Conservation (phyloP, 2,329 filamentous ascomycete species). For the Conoideocrella luteorostrata region DNA sequence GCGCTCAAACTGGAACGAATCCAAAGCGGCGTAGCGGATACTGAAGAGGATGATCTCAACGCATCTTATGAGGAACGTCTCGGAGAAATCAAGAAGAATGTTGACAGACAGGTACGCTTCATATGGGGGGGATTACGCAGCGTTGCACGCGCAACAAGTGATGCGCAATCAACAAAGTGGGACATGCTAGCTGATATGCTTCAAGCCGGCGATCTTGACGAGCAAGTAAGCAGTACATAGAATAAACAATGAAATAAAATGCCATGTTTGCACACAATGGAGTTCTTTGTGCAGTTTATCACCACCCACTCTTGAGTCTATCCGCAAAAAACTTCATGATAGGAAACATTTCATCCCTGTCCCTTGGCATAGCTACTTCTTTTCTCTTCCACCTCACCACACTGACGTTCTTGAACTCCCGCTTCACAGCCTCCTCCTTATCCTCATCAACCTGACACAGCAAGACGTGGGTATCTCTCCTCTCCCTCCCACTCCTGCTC, state of each 20-base stretch:
- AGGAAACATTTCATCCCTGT: conserved; percentile 78
- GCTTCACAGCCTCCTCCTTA: conserved; percentile 56
- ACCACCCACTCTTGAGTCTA: conserved; percentile 38
- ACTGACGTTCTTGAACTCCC: conserved; percentile 60
- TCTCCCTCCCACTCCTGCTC: conserved; percentile 38
- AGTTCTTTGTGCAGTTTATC: conserved; percentile 2
- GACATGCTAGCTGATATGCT: conserved; percentile 77
- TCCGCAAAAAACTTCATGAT: conserved; percentile 80
- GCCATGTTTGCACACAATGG: conserved; percentile 6
- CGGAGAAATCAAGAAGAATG: conserved; percentile 51
- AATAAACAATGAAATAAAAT: background rate
- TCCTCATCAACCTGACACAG: conserved; percentile 56
- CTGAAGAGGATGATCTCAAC: conserved; percentile 23
- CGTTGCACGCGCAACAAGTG: conserved; percentile 66
- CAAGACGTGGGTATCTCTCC: conserved; percentile 58
- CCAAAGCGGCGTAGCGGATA: conserved; percentile 23
- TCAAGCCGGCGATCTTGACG: conserved; percentile 39
- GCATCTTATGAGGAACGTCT: conserved; percentile 47
- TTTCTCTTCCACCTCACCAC: conserved; percentile 62
- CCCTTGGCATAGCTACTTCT: conserved; percentile 77
- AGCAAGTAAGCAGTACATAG: background rate
- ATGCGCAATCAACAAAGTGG: conserved; percentile 57
- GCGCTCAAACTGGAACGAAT: conserved; percentile 62
- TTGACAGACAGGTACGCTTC: conserved; percentile 62
- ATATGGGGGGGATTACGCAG: conserved; percentile 66